phyloP scores from a whole-genome alignment of 1,284 basidiomycete genomes.

The Trichosporon inkin region DNA sequence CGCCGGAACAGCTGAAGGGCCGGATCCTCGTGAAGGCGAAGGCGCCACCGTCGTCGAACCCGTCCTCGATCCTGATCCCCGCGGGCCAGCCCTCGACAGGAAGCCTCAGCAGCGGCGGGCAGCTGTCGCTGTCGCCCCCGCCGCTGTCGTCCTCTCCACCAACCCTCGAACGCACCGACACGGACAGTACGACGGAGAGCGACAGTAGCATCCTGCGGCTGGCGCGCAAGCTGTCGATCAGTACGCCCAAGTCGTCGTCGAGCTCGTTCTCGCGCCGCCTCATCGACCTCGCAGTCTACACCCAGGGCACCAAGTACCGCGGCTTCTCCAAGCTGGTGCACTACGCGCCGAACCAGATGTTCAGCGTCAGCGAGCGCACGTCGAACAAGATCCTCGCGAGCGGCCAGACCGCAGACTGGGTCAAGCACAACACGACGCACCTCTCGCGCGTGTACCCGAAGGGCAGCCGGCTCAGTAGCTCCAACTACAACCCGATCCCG shows the following conservation, averaged over 20 bases:
- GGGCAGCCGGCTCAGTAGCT: conserved; percentile 71
- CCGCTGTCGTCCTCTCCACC: conserved; percentile 8
- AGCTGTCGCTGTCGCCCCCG: not conserved
- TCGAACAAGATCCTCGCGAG: conserved; percentile 55
- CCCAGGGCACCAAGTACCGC: conserved; percentile 89
- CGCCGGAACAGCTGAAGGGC: conserved; percentile 77
- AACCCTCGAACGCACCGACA: conserved; percentile 7
- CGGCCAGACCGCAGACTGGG: conserved; percentile 62
- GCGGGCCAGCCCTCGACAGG: not conserved
- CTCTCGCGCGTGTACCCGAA: conserved; percentile 87
- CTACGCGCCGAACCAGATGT: conserved; percentile 84
- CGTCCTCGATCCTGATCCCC: not conserved
- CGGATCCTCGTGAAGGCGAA: conserved; percentile 77
- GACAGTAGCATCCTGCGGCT: conserved; percentile 40
- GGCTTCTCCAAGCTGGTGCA: conserved; percentile 85
- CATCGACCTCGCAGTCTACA: conserved; percentile 80
- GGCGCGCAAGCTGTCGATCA: conserved; percentile 33
- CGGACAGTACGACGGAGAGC: conserved; percentile 46
- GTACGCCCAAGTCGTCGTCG: conserved; percentile 18
- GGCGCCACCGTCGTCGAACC: conserved; percentile 1
- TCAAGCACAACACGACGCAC: conserved; percentile 84
- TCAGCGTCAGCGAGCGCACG: conserved; percentile 87
- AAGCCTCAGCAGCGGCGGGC: not conserved
- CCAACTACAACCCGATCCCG: conserved; percentile 84
- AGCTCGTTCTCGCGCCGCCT: conserved; percentile 69